phyloP scores from a whole-genome alignment of 2,329 filamentous ascomycete species.

The Lecanicillium sp. region DNA sequence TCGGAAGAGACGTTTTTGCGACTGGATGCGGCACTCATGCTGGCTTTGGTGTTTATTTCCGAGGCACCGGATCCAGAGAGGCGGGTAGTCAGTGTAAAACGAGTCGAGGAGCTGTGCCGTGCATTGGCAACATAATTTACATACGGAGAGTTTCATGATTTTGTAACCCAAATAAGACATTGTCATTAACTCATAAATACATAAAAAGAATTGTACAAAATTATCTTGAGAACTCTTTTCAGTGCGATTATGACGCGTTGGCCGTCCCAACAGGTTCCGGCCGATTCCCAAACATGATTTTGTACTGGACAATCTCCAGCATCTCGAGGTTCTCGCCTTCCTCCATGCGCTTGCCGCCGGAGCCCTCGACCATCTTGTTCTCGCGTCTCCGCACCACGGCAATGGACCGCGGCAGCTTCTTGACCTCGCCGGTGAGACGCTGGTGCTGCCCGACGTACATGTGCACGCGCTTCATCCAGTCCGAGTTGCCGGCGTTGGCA shows the following conservation, averaged over 20 bases:
- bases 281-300: conserved; percentile 74
- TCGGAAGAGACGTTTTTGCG: conserved; percentile 11
- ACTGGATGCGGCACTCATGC: conserved; percentile 12
- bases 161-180: no score
- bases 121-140: conserved; percentile 3
- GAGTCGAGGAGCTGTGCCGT: conserved; percentile 9
- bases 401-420: conserved; percentile 71
- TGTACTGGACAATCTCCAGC: conserved; percentile 79
- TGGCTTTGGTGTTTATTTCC: conserved; percentile 13
- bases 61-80: conserved; percentile 11
- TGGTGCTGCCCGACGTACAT: conserved; percentile 86
- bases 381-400: conserved; percentile 63
- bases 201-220: background rate
- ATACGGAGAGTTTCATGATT: no score
- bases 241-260: conserved; percentile 15
- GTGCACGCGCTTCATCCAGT: conserved; percentile 87
- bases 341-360: conserved; percentile 29
- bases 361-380: conserved; percentile 33
- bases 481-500: conserved; percentile 36
- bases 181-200: no score
- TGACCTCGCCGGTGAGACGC: conserved; percentile 81
- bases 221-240: background rate
- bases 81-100: conserved; percentile 4
- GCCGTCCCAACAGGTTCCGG: conserved; percentile 72
- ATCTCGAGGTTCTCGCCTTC: conserved; percentile 60